These are phyloP conservation scores for Teratosphaeria epicoccoides DNA, from an alignment of 2,329 filamentous ascomycete genomes.

Conservation along the genomic window DNA sequence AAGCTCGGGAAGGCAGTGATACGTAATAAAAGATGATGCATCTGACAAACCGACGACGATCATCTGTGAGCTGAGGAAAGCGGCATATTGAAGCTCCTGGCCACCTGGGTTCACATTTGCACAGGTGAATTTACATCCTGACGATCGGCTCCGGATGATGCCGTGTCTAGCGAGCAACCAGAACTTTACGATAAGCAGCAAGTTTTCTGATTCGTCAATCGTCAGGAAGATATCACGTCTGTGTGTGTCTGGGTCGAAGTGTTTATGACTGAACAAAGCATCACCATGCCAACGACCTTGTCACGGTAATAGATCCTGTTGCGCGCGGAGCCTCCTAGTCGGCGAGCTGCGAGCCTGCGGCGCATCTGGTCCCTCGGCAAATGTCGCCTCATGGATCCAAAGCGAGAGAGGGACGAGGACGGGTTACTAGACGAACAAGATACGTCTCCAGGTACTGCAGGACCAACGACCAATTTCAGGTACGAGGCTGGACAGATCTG, in stretches of 20 bases:
- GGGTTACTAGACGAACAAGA: not conserved
- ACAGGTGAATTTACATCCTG: too few species aligned
- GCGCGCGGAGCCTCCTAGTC: not conserved
- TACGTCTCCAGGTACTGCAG: not conserved
- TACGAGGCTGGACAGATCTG: not conserved
- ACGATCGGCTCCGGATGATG: too few species aligned
- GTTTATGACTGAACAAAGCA: not conserved
- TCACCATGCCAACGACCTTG: not conserved
- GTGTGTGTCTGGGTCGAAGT: not conserved
- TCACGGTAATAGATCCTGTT: not conserved
- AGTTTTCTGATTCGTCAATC: not conserved
- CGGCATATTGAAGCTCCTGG: too few species aligned
- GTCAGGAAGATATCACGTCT: not conserved
- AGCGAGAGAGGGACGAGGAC: conserved; percentile 1
- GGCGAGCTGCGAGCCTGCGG: not conserved
- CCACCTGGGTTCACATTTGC: too few species aligned
- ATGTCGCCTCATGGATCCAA: not conserved
- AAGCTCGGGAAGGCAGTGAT: too few species aligned
- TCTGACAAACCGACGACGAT: too few species aligned
- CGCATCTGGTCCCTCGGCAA: not conserved
- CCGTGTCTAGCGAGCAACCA: too few species aligned
- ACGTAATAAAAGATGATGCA: too few species aligned
- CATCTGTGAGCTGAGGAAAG: too few species aligned
- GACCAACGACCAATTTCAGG: not conserved
- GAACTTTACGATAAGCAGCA: not conserved